Evolutionary conservation across 1,284 basidiomycete genomes (phyloP), one percentile per base, ranked within the genome.

Genomic region (Testicularia cyperi): DNA sequence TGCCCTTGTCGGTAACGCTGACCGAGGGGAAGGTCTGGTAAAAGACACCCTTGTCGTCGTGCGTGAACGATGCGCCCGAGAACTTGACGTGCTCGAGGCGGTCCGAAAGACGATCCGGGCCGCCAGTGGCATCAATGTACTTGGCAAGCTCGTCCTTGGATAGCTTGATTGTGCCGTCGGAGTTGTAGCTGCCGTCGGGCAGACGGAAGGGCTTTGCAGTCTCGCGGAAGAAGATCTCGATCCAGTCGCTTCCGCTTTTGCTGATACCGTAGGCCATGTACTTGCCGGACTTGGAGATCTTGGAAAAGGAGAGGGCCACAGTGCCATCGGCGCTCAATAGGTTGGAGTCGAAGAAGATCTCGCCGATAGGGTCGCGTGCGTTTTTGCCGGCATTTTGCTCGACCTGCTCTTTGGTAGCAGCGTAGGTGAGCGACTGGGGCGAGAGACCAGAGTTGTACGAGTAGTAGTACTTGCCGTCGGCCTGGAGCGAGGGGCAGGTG

Each of bases 201-300:
- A 46, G 63, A 37, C 39, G 49, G 44, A 74, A 70, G 4, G 72
- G 70, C 44, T 64, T 53, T 5, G 48, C 40, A 0, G 71, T 74
- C 24, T 51, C 38, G 37, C 72, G 68, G 20, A 75, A 36, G 35
- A 66, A 76, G 43, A 76, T 55, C 34, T 56, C 64, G 37, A 45
- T 30, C 73, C 74, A 76, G 65, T 76, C 72, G 10, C 65, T 68
- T 13, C 74, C 74, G 35, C 65, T 65, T 44, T 66, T 67, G 44
- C 65, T 65, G 47, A 76, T 65, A 13, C 62, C 67, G 36, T 76
- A 76, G 1, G 70, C 70, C 27, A 74, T 31, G 42, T 57, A 64
- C 34, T 71, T 69, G 44, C 69, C 74, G 9, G 65, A 51, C 28
- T 71, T 54, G 26, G 70, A 73, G 49, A 74, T 73, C 20, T 61